A percentile compares a stretch with the other conserved stretches of the same genome.
phyloP scores from a whole-genome alignment of 176 grass and related monocot genomes.

The Miscanthus lutarioriparius region DNA sequence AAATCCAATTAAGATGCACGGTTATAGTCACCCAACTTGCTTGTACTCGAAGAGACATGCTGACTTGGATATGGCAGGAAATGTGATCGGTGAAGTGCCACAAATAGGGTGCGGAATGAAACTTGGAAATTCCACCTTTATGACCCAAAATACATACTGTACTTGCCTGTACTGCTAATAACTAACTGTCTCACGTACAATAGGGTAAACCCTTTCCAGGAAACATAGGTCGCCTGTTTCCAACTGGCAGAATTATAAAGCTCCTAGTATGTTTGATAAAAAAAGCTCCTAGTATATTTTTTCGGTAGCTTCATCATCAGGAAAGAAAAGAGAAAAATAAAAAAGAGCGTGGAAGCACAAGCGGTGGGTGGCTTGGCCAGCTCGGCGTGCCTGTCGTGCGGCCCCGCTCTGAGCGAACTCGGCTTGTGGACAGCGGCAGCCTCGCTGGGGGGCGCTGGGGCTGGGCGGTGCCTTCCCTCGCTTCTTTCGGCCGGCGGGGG shows the following conservation, averaged over 20 bases:
- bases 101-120: not conserved
- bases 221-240: not conserved
- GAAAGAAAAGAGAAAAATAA: no score
- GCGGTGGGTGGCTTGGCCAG: constrained; percentile 5
- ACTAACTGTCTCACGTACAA: no score
- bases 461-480: not conserved
- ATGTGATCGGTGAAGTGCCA: not conserved
- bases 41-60: not conserved
- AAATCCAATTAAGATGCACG: not conserved
- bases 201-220: not conserved
- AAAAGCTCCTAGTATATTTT: not conserved
- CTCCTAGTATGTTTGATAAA: not conserved
- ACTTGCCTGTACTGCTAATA: no score
- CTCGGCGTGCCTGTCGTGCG: constrained; percentile 6
- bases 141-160: not conserved
- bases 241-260: not conserved
- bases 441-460: not conserved
- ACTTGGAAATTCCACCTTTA: not conserved
- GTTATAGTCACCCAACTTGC: not conserved
- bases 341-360: not conserved
- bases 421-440: constrained; percentile 2
- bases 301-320: not conserved
- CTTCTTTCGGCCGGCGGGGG: constrained; percentile 26
- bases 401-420: constrained; percentile 1
- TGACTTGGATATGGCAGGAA: not conserved